Percentiles rank a stretch among this genome's conserved stretches.
phyloP scores from a whole-genome alignment of 306 rosid species.

The Cucurbita pepo region DNA sequence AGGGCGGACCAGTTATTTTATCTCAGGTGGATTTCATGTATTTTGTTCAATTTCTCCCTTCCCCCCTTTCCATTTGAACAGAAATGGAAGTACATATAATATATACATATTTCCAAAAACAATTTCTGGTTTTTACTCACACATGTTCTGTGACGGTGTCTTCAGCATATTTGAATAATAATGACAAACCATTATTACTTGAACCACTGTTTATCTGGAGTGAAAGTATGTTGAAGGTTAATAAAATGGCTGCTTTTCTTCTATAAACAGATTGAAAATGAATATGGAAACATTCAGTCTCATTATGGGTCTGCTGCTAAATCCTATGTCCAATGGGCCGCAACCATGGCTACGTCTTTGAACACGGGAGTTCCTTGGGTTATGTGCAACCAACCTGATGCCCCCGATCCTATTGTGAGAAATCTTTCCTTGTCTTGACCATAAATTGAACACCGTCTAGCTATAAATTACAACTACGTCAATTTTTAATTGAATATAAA shows the following conservation, averaged over 20 bases:
- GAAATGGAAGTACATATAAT: neutral
- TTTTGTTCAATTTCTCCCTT: neutral
- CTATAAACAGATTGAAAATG: slow-evolving; percentile 58
- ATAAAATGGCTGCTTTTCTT: neutral
- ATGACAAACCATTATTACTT: neutral
- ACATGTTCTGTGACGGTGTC: neutral
- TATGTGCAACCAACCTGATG: slow-evolving; percentile 87
- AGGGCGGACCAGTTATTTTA: slow-evolving; percentile 89
- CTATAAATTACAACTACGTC: neutral
- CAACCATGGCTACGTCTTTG: slow-evolving; percentile 70
- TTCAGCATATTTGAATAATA: neutral
- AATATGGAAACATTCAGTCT: slow-evolving; percentile 49
- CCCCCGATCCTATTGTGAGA: slow-evolving; percentile 86
- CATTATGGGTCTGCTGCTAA: slow-evolving; percentile 55
- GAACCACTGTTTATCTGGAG: neutral
- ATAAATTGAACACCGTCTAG: neutral
- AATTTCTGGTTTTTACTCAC: neutral
- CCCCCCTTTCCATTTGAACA: neutral
- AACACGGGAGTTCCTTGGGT: slow-evolving; percentile 98
- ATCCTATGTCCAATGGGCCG: slow-evolving; percentile 74
- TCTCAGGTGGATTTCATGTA: slow-evolving; percentile 52
- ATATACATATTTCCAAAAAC: neutral
- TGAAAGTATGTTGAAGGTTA: neutral
- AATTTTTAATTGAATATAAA: neutral
- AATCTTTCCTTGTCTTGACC: neutral